Evolutionary conservation across 192 early-diverging fungal genomes (phyloP), one percentile per base, ranked within the genome.

Genomic region (Blastocladiella britannica): DNA sequence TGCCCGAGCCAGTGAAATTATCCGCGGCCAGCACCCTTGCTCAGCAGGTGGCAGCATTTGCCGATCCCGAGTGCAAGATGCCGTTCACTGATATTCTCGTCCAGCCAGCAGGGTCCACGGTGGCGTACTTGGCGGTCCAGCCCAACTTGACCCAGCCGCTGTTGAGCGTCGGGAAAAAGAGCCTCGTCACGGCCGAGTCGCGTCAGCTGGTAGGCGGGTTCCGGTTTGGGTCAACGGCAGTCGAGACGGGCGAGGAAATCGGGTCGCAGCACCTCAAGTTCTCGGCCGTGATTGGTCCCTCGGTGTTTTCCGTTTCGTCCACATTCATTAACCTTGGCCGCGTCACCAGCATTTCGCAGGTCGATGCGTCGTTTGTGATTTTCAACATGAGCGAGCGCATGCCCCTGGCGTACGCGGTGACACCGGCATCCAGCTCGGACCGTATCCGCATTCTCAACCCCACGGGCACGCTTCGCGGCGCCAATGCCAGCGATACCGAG

Each of bases 161-260:
- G 43, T 26, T 28, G 52, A 55, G 28, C 69, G 67, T 8, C 56
- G 62, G 0, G 62, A 69, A 53, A 59, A 55, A 0, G 54, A 54
- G 15, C 52, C 64, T 0, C 65, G 55, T 51, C 59, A 71, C 37
- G 37, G 12, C 12, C 15, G 77, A 80, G 52, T 80, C 74, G 59
- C 68, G 86, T 22, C 76, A 69, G 22, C 67, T 91, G 29, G 77
- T 91, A 26, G 88, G 88, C 53, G 88, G 88, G 4, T 81, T 91
- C 53, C 74, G 78, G 55, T 91, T 91, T 53, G 63, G 12, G 37
- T 47, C 15, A 9, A 20, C 37, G 37, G n/a, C 15, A 9, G 37
- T 20, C 37, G 37, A 9, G 15, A 20, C 37, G 15, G n/a, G 37
- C 37, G 37, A 47, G 15, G 60, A 25, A 62, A 62, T 1, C 56